A percentile compares a stretch with the other conserved stretches of the same genome.
These are phyloP conservation scores for Setaria viridis DNA, from an alignment of 202 grass and related monocot species.

Conservation along the genomic window DNA sequence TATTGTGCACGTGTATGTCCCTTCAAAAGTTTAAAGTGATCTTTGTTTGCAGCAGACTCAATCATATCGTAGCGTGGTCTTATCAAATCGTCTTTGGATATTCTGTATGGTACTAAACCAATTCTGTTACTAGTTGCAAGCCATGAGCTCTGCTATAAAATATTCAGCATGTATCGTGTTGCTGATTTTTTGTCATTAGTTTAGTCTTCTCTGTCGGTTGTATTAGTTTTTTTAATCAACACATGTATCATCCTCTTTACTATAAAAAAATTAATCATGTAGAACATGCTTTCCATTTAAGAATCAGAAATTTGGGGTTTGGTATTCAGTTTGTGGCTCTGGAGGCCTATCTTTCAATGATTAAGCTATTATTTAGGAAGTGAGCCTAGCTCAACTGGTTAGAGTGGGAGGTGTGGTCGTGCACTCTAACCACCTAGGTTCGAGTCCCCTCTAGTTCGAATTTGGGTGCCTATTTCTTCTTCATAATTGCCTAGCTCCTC, in stretches of 20 bases:
- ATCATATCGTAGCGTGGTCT: neutral
- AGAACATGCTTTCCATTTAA: neutral
- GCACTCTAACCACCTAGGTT: too few species aligned
- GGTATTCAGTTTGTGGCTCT: neutral
- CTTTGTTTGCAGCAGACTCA: constrained; percentile 23
- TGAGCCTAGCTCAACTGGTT: too few species aligned
- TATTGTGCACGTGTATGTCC: neutral
- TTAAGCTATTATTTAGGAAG: neutral
- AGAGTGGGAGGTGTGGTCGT: too few species aligned
- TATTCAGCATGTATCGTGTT: constrained; percentile 14
- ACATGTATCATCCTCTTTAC: neutral
- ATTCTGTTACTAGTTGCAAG: neutral
- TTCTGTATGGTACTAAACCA: neutral
- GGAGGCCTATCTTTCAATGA: neutral
- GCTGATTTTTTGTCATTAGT: constrained; percentile 9
- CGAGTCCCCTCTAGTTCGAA: too few species aligned
- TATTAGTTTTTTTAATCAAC: neutral
- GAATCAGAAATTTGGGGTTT: neutral
- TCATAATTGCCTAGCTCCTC: too few species aligned
- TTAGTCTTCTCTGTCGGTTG: constrained; percentile 1
- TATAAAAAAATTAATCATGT: constrained; percentile 7
- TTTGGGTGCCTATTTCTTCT: too few species aligned
- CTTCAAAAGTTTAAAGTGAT: constrained; percentile 22
- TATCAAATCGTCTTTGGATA: constrained; percentile 27
- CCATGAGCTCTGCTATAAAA: constrained; percentile 21